These are phyloP conservation scores for Didymellaceae sp. DNA, from an alignment of 2,329 filamentous ascomycete species.

Conservation along the genomic window DNA sequence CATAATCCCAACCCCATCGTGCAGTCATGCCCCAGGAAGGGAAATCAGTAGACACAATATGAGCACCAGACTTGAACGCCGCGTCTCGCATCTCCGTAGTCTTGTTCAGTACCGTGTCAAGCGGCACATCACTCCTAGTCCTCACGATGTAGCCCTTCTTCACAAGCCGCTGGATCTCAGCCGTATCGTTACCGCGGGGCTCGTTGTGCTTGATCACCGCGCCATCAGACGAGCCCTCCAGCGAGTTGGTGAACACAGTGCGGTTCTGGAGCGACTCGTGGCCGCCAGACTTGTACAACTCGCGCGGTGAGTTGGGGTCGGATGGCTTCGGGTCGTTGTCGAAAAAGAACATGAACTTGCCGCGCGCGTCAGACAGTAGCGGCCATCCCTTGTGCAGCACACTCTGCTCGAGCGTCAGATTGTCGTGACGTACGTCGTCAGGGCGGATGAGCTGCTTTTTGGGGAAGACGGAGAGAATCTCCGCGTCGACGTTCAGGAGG, in stretches of 20 bases:
- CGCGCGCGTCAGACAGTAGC: constrained; percentile 52
- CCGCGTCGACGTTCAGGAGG: constrained; percentile 55
- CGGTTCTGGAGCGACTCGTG: constrained; percentile 52
- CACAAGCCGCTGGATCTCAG: constrained; percentile 55
- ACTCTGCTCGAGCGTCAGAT: constrained; percentile 55
- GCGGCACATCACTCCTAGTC: constrained; percentile 56
- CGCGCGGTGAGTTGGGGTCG: constrained; percentile 40
- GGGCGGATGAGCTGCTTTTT: constrained; percentile 54
- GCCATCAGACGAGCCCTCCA: constrained; percentile 54
- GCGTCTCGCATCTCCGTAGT: constrained; percentile 53
- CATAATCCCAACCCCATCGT: constrained; percentile 58
- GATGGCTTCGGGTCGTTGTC: constrained; percentile 54
- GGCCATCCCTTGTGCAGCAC: constrained; percentile 59
- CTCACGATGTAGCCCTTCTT: constrained; percentile 58
- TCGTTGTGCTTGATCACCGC: constrained; percentile 61
- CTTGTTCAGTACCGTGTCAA: constrained; percentile 52
- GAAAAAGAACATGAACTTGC: constrained; percentile 59
- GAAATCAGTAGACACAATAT: constrained; percentile 59
- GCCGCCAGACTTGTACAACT: constrained; percentile 48
- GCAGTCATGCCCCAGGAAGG: constrained; percentile 56
- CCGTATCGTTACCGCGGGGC: constrained; percentile 45
- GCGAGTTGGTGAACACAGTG: constrained; percentile 57
- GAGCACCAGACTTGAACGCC: constrained; percentile 57
- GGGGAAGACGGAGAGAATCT: constrained; percentile 56
- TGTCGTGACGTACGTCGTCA: constrained; percentile 53